These are phyloP conservation scores for Miscanthus lutarioriparius DNA, from an alignment of 176 grass and related monocot genomes.

Conservation along the genomic window DNA sequence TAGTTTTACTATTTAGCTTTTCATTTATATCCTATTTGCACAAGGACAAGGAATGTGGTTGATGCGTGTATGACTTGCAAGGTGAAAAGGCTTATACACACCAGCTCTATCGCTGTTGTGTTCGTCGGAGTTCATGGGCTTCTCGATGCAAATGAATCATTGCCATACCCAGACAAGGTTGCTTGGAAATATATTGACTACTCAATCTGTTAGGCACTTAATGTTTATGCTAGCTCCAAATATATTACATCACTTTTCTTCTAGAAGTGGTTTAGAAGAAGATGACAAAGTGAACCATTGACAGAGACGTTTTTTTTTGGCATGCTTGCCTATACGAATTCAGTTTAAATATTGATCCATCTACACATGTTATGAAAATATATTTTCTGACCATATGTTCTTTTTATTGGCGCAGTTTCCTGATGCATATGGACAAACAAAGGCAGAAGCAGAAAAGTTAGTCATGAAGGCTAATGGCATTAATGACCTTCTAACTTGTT, in stretches of 20 bases:
- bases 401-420: constrained; percentile 48
- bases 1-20: neutral
- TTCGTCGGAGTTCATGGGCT: constrained; percentile 75
- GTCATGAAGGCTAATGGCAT: constrained; percentile 54
- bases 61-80: constrained; percentile 62
- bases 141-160: constrained; percentile 56
- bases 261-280: neutral
- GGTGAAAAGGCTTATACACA: constrained; percentile 71
- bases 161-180: constrained; percentile 69
- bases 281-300: neutral
- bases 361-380: neutral
- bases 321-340: neutral
- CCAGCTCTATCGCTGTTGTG: constrained; percentile 64
- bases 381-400: neutral
- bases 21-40: neutral
- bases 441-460: constrained; percentile 77
- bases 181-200: neutral
- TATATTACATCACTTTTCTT: neutral
- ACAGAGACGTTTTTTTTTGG: neutral
- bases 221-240: neutral
- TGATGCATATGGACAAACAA: constrained; percentile 73
- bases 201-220: neutral
- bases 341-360: neutral
- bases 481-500: constrained; percentile 64
- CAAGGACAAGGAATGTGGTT: constrained; percentile 70